phyloP scores from a whole-genome alignment of 768 basidiomycete species.

The Boletellus emodensis region DNA sequence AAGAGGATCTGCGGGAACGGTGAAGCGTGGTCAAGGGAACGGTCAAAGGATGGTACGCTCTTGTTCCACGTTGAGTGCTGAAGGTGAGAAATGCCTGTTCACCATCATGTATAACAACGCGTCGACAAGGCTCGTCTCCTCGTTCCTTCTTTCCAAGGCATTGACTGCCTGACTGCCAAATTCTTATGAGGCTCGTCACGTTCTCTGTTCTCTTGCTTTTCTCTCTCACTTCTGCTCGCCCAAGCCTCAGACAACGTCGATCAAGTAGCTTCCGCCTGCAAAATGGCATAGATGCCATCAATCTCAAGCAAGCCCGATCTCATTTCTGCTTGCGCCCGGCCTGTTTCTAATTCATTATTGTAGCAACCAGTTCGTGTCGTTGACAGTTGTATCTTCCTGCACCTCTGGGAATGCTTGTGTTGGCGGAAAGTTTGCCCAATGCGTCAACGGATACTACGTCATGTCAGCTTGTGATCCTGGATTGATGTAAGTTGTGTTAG shows the following conservation, averaged over 20 bases:
- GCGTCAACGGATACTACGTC: constrained; percentile 43
- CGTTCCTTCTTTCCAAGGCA: constrained; percentile 12
- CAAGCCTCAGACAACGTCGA: constrained; percentile 31
- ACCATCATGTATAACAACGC: neutral
- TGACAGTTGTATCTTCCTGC: constrained; percentile 33
- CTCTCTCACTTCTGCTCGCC: constrained; percentile 33
- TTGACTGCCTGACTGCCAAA: constrained; percentile 6
- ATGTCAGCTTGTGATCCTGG: constrained; percentile 20
- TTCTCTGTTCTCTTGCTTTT: constrained; percentile 32
- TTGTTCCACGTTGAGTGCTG: constrained; percentile 10
- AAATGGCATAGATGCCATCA: constrained; percentile 42
- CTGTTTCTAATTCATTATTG: constrained; percentile 3
- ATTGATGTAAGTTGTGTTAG: constrained; percentile 9
- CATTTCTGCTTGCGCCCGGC: neutral
- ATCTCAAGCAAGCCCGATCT: constrained; percentile 35
- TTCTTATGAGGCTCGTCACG: constrained; percentile 39
- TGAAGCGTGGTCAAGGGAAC: neutral
- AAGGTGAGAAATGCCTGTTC: no score
- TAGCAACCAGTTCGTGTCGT: constrained; percentile 20
- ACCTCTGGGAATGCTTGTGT: constrained; percentile 46
- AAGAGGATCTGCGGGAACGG: constrained; percentile 50
- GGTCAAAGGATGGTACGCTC: constrained; percentile 21
- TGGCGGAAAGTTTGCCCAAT: constrained; percentile 49
- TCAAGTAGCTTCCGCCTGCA: constrained; percentile 27
- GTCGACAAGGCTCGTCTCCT: neutral